Evolutionary conservation across 2,329 filamentous ascomycete species (phyloP).

Genomic region (Colletotrichum coccodes): DNA sequence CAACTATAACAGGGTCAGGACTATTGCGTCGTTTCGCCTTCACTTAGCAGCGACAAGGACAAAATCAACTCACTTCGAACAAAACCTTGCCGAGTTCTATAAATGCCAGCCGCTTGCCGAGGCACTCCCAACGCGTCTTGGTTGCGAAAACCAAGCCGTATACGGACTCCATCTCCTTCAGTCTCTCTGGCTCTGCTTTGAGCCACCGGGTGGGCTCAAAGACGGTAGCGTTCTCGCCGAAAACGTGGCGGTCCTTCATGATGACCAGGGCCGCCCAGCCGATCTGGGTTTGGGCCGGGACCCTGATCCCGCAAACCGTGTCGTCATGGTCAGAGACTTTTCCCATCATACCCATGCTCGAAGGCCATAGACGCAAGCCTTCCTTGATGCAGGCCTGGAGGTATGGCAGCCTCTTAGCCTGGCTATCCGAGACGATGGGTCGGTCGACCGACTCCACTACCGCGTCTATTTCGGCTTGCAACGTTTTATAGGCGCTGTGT

Average conservation of each 20-base stretch:
- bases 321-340: conserved; percentile 37
- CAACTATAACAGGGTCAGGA: neutral
- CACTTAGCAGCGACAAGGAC: neutral
- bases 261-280: conserved; percentile 30
- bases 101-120: neutral
- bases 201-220: neutral
- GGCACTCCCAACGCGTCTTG: neutral
- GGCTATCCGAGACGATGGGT: conserved; percentile 40
- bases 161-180: neutral
- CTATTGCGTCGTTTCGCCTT: too few relatives aligned
- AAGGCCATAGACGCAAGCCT: conserved; percentile 48
- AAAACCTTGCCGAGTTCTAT: neutral
- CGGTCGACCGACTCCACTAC: too few relatives aligned
- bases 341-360: conserved; percentile 36
- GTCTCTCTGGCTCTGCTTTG: neutral
- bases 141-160: neutral
- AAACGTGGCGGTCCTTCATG: neutral
- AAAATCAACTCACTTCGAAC: neutral
- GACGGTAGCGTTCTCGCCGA: neutral
- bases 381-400: conserved; percentile 62
- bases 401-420: conserved; percentile 50
- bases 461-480: too few relatives aligned
- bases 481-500: too few relatives aligned
- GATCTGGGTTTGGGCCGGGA: conserved; percentile 42
- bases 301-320: conserved; percentile 32